Evolutionary conservation across 1,284 basidiomycete genomes (phyloP), one percentile per base, ranked within the genome.

Genomic region (Kalmanozyma brasiliensis): DNA sequence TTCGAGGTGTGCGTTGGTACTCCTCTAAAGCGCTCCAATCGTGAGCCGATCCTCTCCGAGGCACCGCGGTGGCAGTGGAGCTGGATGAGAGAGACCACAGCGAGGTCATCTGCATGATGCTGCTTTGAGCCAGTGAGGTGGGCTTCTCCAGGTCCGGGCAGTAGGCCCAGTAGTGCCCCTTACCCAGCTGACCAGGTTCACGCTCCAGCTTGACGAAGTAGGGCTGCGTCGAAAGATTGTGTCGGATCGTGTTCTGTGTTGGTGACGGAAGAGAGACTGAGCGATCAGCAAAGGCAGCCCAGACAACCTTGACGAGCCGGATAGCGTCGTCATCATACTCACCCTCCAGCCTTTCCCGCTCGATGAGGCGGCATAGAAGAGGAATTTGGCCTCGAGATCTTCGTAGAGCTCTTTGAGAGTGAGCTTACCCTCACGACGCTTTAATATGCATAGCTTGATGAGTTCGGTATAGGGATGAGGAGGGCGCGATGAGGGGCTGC

Each of bases 381-480:
- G 53, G 16, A 71, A 71, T 29, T 71, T 71, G 0, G 49, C 43
- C 16, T 66, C 62, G 32, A 65, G 53, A 16, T 71, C 68, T 3
- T 35, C 44, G 30, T 71, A 71, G 24, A 71, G 58, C 51, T 71
- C 51, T n/a, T 37, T 61, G 33, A 71, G 46, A 0, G 68, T 71
- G 2, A 71, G 48, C 40, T 65, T 65, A 11, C 51, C 53, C 22
- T 66, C 58, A 14, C 30, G 47, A 2, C 52, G 52, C 24, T 62
- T 65, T 48, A 71, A 58, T 29, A 71, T 71, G 53, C 62, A 65
- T 6, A 71, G 51, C 47, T 71, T 71, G 62, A 71, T 66, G 43
- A 71, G 58, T 20, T 71, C 68, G 6, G 58, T 62, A n/a, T 71
- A 71, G 1, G 58, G 44, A 38, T 58, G 53, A 8, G 45, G 42